Base-by-base conservation (phyloP, 2,329 filamentous ascomycete genomes). In the Epichloe aotearoae region DNA sequence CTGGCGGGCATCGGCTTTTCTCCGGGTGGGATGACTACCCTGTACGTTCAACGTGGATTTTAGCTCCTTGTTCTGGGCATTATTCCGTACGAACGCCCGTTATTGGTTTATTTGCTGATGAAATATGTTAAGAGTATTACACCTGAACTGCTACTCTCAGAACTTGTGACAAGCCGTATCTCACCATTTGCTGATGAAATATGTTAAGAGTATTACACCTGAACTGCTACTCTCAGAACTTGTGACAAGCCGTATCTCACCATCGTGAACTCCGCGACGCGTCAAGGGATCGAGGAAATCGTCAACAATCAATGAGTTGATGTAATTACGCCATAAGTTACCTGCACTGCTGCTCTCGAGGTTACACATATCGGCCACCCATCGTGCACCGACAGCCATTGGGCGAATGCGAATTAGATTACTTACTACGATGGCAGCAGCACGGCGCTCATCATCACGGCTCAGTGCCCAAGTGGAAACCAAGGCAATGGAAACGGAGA, bases 371-470 rank as follows among this genome's bases (percentile, higher is more conserved):
- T 33, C 41, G 17, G 12, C 15, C 26, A 40, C 23, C 3, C 12
- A 23, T 15, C 10, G 5, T 14, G 20, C 15, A 20, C 6, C 37
- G 6, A 49, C 4, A 42, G 30, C 30, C 12, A 40, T 26, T 4
- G n/a, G 37, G 51, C 47, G 39, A 50, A 44, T 37, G 51, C 47
- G 42, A 49, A 44, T 40, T 38, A 15, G 19, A 37, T 8, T 11
- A 15, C 44, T 17, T 34, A 20, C 15, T 19, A 15, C 41, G 19
- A 64, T 67, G 58, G 66, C 68, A 34, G 58, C 57, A 15, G 66
- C 64, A 46, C 64, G 69, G 39, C 63, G 66, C 20, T 71, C 69
- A 3, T 71, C 69, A 3, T 65, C 70, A 11, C 70, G 73, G 39
- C 63, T 76, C 26, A 67, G 63, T 53, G 62, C 57, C n/a, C 56